These are phyloP conservation scores for Porpolomopsis calyptriformis DNA, from an alignment of 768 basidiomycete species.

Conservation along the genomic window DNA sequence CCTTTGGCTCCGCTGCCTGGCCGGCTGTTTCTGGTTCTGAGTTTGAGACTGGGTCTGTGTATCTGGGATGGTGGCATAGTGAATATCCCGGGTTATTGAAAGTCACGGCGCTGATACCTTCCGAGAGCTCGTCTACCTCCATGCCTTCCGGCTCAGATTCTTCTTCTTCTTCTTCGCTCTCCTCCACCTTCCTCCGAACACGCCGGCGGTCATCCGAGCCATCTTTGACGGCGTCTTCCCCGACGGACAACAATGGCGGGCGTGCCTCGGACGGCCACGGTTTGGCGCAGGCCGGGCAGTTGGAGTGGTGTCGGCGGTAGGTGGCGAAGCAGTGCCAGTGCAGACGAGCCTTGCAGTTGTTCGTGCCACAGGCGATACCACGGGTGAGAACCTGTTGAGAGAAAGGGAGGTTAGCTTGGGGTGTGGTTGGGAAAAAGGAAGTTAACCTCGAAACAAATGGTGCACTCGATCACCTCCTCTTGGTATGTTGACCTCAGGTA, in stretches of 20 bases:
- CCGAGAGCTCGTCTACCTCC: slow-evolving; percentile 38
- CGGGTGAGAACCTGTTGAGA: slow-evolving; percentile 50
- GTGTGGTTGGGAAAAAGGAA: not conserved
- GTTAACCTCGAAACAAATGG: slow-evolving; percentile 59
- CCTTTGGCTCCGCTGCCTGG: too few relatives aligned
- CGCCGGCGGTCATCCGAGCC: slow-evolving; percentile 40
- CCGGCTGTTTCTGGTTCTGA: too few relatives aligned
- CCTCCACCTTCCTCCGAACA: slow-evolving; percentile 30
- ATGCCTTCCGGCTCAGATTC: slow-evolving; percentile 22
- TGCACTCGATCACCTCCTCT: slow-evolving; percentile 63
- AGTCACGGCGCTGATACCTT: too few relatives aligned
- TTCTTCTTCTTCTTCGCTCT: slow-evolving; percentile 24
- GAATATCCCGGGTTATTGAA: too few relatives aligned
- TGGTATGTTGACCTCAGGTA: slow-evolving; percentile 69
- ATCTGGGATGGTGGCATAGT: too few relatives aligned
- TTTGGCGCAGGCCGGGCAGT: slow-evolving; percentile 46
- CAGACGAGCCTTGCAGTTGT: slow-evolving; percentile 52
- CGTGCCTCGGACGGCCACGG: slow-evolving; percentile 51
- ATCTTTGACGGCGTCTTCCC: slow-evolving; percentile 57
- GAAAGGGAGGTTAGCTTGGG: not conserved
- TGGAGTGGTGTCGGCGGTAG: slow-evolving; percentile 32
- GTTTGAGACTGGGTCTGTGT: too few relatives aligned
- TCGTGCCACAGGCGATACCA: slow-evolving; percentile 50
- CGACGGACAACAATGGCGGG: slow-evolving; percentile 43
- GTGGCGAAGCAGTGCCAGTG: slow-evolving; percentile 55